These are phyloP conservation scores for Lasiosphaeria hispida DNA, from an alignment of 495 filamentous ascomycete species.

Conservation along the genomic window DNA sequence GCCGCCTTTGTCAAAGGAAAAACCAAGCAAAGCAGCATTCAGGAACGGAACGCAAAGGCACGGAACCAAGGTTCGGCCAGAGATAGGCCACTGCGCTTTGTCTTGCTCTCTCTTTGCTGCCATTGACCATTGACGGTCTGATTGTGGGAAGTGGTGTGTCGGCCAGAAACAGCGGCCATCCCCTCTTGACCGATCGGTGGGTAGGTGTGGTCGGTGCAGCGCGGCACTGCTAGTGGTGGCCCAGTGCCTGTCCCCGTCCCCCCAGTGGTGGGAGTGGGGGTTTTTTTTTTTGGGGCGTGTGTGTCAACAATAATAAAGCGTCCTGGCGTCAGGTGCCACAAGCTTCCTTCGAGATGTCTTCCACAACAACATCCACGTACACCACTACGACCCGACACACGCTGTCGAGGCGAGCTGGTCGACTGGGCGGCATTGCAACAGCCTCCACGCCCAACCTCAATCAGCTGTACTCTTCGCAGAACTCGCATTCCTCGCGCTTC, in stretches of 20 bases:
- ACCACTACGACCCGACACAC: constrained; percentile 79
- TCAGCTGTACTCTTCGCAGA: constrained; percentile 43
- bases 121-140: neutral
- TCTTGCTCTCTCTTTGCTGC: neutral
- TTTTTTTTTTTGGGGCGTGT: constrained; percentile 13
- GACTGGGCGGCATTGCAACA: constrained; percentile 47
- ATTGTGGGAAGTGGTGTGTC: neutral
- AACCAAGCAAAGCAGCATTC: constrained; percentile 7
- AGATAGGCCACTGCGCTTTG: neutral
- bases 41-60: neutral
- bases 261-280: constrained; percentile 9
- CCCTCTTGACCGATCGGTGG: neutral
- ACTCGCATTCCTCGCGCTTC: constrained; percentile 38
- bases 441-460: constrained; percentile 60
- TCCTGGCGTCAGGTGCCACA: constrained; percentile 15
- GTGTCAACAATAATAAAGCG: constrained; percentile 32
- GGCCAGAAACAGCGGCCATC: constrained; percentile 11
- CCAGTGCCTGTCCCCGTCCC: neutral
- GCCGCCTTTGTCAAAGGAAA: neutral
- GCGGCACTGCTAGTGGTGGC: neutral
- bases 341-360: constrained; percentile 29
- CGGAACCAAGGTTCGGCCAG: neutral
- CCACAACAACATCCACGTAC: constrained; percentile 55
- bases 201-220: constrained; percentile 5
- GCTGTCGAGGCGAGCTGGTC: constrained; percentile 31